Conservation (phyloP, 1,284 basidiomycete genomes). For the Rhodotorula sp. region DNA sequence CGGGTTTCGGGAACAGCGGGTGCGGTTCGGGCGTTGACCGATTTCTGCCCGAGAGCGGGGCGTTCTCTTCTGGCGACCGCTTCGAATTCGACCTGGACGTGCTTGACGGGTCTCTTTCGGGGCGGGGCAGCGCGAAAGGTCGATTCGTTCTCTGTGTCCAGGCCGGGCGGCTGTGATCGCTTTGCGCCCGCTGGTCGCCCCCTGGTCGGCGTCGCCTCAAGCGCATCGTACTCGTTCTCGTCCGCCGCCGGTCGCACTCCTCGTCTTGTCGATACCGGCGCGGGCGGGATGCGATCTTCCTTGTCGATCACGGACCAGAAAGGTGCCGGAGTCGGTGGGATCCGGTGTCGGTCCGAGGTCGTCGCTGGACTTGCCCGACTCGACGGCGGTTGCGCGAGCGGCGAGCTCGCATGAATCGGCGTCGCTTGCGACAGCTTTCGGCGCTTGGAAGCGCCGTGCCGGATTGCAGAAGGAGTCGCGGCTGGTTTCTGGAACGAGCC, state of each 20-base stretch:
- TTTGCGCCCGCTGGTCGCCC: neutral
- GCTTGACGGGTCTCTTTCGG: constrained; percentile 1
- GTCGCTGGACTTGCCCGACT: neutral
- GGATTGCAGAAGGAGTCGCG: constrained; percentile 50
- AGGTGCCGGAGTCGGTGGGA: neutral
- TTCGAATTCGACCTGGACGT: constrained; percentile 13
- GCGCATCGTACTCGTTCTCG: neutral
- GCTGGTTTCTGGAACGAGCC: constrained; percentile 19
- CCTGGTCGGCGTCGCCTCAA: neutral
- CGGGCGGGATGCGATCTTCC: too few species aligned
- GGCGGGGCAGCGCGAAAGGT: too few species aligned
- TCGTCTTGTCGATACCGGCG: too few species aligned
- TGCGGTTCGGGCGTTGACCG: neutral
- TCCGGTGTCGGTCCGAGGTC: too few species aligned
- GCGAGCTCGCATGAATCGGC: neutral
- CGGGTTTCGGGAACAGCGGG: neutral
- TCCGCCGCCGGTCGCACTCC: neutral
- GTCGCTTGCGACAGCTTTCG: neutral
- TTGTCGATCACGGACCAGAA: neutral
- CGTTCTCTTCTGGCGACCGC: neutral
- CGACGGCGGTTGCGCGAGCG: neutral
- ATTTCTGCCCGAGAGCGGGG: neutral
- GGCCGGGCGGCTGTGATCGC: neutral
- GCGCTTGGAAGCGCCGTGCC: neutral
- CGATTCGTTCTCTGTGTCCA: too few species aligned